These are phyloP conservation scores for Suillus occidentalis DNA, from an alignment of 768 basidiomycete genomes.

Conservation along the genomic window DNA sequence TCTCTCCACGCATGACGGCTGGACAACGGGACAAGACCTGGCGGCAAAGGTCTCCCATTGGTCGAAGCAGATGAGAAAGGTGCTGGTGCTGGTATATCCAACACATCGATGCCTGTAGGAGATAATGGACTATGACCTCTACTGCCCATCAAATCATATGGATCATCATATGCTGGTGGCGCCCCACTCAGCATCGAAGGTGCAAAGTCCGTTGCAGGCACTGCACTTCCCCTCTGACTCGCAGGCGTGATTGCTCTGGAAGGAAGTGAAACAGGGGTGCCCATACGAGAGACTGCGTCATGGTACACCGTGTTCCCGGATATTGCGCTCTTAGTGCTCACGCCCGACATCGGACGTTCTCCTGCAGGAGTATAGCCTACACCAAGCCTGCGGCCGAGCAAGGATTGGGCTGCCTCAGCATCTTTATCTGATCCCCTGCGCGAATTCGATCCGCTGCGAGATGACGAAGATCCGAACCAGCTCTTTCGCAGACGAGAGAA, in stretches of 20 bases:
- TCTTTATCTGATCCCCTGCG: conserved; percentile 41
- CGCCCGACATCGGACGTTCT: conserved; percentile 55
- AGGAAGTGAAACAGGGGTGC: conserved; percentile 42
- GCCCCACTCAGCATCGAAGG: conserved; percentile 25
- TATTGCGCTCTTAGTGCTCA: conserved; percentile 52
- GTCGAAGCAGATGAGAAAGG: conserved; percentile 46
- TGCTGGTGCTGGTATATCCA: conserved; percentile 59
- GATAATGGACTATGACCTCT: conserved; percentile 27
- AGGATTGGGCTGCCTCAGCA: conserved; percentile 43
- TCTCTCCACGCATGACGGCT: conserved; percentile 35
- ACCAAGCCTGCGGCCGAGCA: conserved; percentile 34
- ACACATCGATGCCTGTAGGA: conserved; percentile 39
- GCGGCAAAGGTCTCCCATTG: conserved; percentile 32
- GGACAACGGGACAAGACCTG: conserved; percentile 36
- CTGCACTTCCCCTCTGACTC: conserved; percentile 22
- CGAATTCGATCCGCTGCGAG: conserved; percentile 28
- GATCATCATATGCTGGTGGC: conserved; percentile 35
- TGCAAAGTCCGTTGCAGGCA: conserved; percentile 7
- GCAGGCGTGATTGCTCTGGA: conserved; percentile 50
- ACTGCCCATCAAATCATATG: conserved; percentile 27
- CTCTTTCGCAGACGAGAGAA: conserved; percentile 52
- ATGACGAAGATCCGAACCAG: conserved; percentile 51
- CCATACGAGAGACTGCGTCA: conserved; percentile 53
- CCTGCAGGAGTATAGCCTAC: conserved; percentile 41
- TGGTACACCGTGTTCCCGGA: conserved; percentile 62